Base-by-base conservation (phyloP, 2,329 filamentous ascomycete species). In the Diplodia mutila region DNA sequence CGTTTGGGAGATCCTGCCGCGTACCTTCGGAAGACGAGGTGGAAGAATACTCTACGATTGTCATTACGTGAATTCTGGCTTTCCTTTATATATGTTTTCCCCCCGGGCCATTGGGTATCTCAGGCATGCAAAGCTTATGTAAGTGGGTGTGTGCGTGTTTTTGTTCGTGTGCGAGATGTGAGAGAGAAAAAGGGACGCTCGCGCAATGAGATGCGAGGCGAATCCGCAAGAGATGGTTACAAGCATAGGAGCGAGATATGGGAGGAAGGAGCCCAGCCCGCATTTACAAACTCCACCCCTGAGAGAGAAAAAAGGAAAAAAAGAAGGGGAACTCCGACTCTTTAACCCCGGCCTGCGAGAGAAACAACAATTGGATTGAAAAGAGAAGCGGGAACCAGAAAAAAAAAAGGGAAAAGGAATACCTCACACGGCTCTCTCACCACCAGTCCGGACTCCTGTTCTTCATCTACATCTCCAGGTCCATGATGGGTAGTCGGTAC, bases 31-130 rank as follows among this genome's bases (percentile, higher is more conserved):
- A 52, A 52, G 11, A 18, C 27, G 18, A 52, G 8, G 23, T 16
- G 21, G 27, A 37, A 14, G 18, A 27, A 25, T 29, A 29, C 11
- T 61, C 57, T 61, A 49, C 42, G 25, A 29, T 49, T 61, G 57
- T 61, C 57, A 61, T 61, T 61, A 61, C 29, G 48, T 48, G 25
- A 21, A 46, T 61, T 61, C 29, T 42, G 23, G 18, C 29, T 61
- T 16, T 8, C 57, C 52, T 14, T 32, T n/a, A 29, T 32, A 48
- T 25, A 21, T 48, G 46, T n/a, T 61, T 59, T 49, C 8, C 27
- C 37, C 42, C 57, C 57, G 9, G 57, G 57, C 57, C 57, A 34
- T 49, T 61, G 57, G 57, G 57, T 61, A 61, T 61, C 57, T 61
- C 57, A 61, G 57, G 48, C 42, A 61, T 61, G 55, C 57, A 61